Base-by-base conservation (phyloP, 441 rosid species). In the Syzygium syzygioides region DNA sequence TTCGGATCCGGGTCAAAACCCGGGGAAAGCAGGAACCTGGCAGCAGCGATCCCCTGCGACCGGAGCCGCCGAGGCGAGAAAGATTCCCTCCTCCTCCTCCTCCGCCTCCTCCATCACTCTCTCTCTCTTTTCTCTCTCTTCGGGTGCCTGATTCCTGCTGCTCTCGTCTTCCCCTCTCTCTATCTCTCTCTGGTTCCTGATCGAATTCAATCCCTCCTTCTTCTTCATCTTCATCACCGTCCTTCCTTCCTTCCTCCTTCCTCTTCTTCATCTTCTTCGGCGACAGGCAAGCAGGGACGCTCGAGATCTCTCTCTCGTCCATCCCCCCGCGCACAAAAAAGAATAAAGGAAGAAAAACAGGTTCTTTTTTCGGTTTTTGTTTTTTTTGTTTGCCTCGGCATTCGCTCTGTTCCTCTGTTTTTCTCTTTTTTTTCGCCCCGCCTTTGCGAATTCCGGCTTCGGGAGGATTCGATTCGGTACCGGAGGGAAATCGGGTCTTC, bases 41-140 rank as follows among this genome's bases (percentile, higher is more conserved):
- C 23, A 9, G 48, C 48, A 7, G 48, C 48, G 48, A 54, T 52
- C 28, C 9, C 76, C 85, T 12, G 55, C 41, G 25, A 20, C 45
- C 54, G 54, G 85, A 56, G 55, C 64, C 64, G n/a, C 85, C 48
- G 30, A n/a, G 50, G 15, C 55, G 89, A 55, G 14, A n/a, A 48
- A 64, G 89, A 89, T 89, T 86, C 89, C 89, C 89, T 54, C 80
- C 91, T 91, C 92, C 41, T 37, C 41, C 52, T 15, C 93, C 93
- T 91, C 90, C 88, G 17, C 45, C 68, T 55, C 30, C 12, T 23
- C 45, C 19, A 17, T 23, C 48, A 55, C 84, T 85, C 85, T 87
- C 94, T 88, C 93, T 91, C 90, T 92, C 1, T 7, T 45, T 7
- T 86, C 85, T 87, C 71, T 19, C 83, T 17, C 86, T 88, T 66